Conservation (phyloP, 2,329 filamentous ascomycete genomes). For the Elsinoe arachidis region DNA sequence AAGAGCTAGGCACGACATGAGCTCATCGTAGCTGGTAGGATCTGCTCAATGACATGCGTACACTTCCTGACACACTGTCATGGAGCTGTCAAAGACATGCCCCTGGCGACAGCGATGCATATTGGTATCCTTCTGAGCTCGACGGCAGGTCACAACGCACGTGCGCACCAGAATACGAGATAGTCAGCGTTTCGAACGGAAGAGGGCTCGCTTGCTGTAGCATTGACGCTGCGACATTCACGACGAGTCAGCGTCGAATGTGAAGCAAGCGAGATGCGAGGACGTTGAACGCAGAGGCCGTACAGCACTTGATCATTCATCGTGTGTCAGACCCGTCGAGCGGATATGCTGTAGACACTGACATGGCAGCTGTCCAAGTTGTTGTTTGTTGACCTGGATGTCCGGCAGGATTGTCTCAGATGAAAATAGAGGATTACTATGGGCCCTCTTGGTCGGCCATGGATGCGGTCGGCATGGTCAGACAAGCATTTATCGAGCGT, state of each 20-base stretch:
- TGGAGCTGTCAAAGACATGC: too few species aligned
- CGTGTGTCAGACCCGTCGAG: too few species aligned
- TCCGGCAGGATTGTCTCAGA: not conserved
- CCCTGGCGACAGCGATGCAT: not conserved
- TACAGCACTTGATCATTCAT: not conserved
- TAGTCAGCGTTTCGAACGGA: not conserved
- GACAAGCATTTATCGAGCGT: not conserved
- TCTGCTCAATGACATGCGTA: not conserved
- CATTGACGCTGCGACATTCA: too few species aligned
- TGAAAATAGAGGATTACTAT: not conserved
- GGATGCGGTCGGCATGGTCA: not conserved
- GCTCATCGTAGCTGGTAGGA: too few species aligned
- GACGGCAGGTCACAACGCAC: not conserved
- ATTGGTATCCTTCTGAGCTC: not conserved
- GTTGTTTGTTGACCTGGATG: not conserved
- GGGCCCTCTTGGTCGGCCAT: not conserved
- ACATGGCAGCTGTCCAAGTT: not conserved
- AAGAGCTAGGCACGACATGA: too few species aligned
- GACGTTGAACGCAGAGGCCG: not conserved
- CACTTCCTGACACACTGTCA: not conserved
- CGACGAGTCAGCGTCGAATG: too few species aligned
- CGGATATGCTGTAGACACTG: not conserved
- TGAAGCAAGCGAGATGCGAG: not conserved
- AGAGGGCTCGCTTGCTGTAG: too few species aligned
- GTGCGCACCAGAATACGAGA: not conserved